These are phyloP conservation scores for Clarireedia paspali DNA, from an alignment of 2,329 filamentous ascomycete genomes.

Conservation along the genomic window DNA sequence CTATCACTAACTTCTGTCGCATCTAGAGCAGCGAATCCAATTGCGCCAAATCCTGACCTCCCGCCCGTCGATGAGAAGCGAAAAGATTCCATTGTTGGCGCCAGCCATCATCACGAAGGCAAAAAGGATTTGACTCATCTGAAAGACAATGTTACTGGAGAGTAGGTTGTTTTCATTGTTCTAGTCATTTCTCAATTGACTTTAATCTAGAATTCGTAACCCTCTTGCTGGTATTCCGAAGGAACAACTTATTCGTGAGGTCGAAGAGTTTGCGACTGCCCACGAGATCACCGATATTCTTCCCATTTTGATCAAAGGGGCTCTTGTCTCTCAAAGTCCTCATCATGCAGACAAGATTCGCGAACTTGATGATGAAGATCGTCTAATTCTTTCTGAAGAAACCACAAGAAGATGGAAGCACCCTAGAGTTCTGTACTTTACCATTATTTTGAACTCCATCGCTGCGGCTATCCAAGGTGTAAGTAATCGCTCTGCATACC, in stretches of 20 bases:
- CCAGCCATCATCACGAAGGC: not conserved
- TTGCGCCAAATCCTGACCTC: not conserved
- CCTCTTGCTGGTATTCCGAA: slow-evolving; percentile 48
- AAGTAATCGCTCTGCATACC: slow-evolving; percentile 23
- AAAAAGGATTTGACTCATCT: not conserved
- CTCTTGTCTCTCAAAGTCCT: slow-evolving; percentile 67
- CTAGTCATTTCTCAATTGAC: not conserved
- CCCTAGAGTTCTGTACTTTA: slow-evolving; percentile 55
- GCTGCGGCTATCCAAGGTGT: slow-evolving; percentile 56
- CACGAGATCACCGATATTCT: slow-evolving; percentile 52
- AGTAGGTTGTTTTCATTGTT: not conserved
- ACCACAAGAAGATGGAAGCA: slow-evolving; percentile 61
- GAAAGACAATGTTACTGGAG: slow-evolving; percentile 2
- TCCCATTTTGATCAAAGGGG: slow-evolving; percentile 56
- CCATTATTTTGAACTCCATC: slow-evolving; percentile 60
- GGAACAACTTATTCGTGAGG: slow-evolving; percentile 43
- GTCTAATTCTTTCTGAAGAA: slow-evolving; percentile 55
- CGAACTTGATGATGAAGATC: slow-evolving; percentile 51
- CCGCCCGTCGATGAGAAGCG: not conserved
- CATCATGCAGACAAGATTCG: slow-evolving; percentile 53
- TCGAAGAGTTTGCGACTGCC: slow-evolving; percentile 50
- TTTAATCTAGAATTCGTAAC: slow-evolving; percentile 40
- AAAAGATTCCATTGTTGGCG: not conserved
- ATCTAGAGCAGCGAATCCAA: not conserved
- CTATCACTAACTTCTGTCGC: not conserved